Evolutionary conservation across 192 early-diverging fungal species (phyloP).

Genomic region (Pecoramyces ruminantium): DNA sequence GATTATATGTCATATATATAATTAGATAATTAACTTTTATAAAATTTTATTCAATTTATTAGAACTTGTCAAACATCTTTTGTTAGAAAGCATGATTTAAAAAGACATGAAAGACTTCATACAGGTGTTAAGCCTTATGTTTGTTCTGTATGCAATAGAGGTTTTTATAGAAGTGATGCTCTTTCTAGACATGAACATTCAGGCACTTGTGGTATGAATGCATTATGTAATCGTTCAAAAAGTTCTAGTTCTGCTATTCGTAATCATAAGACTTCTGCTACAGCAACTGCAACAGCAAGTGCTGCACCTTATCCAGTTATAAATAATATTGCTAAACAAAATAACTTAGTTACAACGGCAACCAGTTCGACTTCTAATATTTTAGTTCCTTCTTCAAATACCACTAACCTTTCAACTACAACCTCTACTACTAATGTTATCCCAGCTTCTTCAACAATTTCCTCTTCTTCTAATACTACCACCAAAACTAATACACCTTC

Average conservation of each 20-base stretch:
- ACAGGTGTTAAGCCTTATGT: constrained; percentile 56
- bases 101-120: constrained; percentile 54
- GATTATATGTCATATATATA: too few species aligned
- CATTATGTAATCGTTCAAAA: background rate
- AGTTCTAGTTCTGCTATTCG: background rate
- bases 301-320: background rate
- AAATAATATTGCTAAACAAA: background rate
- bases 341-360: background rate
- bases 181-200: constrained; percentile 32
- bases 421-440: too few species aligned
- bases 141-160: constrained; percentile 54
- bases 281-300: background rate
- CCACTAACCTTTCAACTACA: too few species aligned
- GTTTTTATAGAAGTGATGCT: constrained; percentile 56
- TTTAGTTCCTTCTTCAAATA: too few species aligned
- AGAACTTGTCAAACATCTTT: constrained; percentile 49
- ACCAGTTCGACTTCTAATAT: background rate
- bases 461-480: background rate
- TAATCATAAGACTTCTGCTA: background rate
- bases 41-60: too few species aligned
- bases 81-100: constrained; percentile 57
- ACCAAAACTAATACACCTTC: too few species aligned
- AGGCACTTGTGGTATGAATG: background rate
- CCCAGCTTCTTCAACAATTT: too few species aligned
- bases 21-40: too few species aligned